phyloP scores from a whole-genome alignment of 2,329 filamentous ascomycete species.

The Aspergillus jensenii region DNA sequence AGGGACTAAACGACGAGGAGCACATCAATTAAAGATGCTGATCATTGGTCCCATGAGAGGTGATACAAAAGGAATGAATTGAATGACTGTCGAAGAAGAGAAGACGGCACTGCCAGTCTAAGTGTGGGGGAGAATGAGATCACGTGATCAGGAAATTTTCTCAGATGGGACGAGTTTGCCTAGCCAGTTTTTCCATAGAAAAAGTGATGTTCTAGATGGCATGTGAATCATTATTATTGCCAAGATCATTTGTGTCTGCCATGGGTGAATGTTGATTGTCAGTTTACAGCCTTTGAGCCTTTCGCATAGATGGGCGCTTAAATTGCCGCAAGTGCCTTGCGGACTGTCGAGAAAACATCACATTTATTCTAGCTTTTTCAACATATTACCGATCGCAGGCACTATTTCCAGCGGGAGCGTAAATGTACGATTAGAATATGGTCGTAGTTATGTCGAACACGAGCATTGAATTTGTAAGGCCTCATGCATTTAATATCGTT shows the following conservation, averaged over 20 bases:
- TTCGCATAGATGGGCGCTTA: too few species aligned
- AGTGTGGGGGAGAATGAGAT: conserved; percentile 12
- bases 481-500: not conserved
- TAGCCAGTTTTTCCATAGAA: not conserved
- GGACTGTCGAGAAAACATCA: too few species aligned
- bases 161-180: too few species aligned
- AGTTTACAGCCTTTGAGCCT: not conserved
- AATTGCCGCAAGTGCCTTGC: too few species aligned
- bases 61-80: conserved; percentile 6
- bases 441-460: not conserved
- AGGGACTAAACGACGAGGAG: conserved; percentile 1
- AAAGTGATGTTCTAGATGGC: not conserved
- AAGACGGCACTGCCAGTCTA: not conserved
- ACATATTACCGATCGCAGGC: not conserved
- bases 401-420: too few species aligned
- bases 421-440: not conserved
- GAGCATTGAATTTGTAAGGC: not conserved
- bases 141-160: conserved; percentile 32
- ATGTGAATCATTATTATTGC: not conserved
- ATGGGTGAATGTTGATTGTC: not conserved
- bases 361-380: not conserved
- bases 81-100: conserved; percentile 6
- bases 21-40: conserved; percentile 7
- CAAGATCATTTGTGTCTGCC: not conserved
- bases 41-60: conserved; percentile 12